Percentiles rank a stretch among this genome's conserved stretches.
Conservation (phyloP, 805 yeast genomes). For the Jamesozyma spencerorum region DNA sequence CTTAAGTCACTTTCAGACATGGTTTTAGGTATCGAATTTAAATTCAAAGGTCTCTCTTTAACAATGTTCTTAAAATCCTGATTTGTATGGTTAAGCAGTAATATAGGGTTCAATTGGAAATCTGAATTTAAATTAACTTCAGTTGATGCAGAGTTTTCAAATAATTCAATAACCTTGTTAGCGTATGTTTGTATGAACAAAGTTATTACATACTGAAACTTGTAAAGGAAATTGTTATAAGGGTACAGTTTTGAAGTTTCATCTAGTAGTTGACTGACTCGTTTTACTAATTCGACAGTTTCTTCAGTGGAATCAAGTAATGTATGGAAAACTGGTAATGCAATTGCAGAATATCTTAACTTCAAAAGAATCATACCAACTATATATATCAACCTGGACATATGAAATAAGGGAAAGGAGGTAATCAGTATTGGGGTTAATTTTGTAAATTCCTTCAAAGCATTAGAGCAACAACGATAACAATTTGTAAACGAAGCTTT, state of each 20-base stretch:
- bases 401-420: slow-evolving; percentile 47
- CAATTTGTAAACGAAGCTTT: slow-evolving; percentile 41
- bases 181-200: slow-evolving; percentile 55
- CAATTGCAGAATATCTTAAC: slow-evolving; percentile 44
- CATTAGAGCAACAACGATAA: slow-evolving; percentile 43
- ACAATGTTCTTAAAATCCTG: no score
- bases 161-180: slow-evolving; percentile 37
- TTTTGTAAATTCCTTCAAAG: slow-evolving; percentile 41
- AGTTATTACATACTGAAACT: slow-evolving; percentile 46
- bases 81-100: not conserved
- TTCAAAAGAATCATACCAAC: slow-evolving; percentile 51
- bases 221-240: slow-evolving; percentile 42
- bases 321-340: slow-evolving; percentile 39
- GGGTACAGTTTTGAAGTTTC: slow-evolving; percentile 30
- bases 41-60: no score
- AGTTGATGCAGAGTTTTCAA: slow-evolving; percentile 2
- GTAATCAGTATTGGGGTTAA: slow-evolving; percentile 41
- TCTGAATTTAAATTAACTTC: not conserved
- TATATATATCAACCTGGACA: slow-evolving; percentile 51
- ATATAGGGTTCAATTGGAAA: slow-evolving; percentile 3
- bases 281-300: slow-evolving; percentile 29
- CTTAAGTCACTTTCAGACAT: no score
- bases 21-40: no score
- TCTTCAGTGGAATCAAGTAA: slow-evolving; percentile 40
- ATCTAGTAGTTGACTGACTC: slow-evolving; percentile 20